phyloP scores from a whole-genome alignment of 352 stramenopile species.

The Globisporangium nagaii region DNA sequence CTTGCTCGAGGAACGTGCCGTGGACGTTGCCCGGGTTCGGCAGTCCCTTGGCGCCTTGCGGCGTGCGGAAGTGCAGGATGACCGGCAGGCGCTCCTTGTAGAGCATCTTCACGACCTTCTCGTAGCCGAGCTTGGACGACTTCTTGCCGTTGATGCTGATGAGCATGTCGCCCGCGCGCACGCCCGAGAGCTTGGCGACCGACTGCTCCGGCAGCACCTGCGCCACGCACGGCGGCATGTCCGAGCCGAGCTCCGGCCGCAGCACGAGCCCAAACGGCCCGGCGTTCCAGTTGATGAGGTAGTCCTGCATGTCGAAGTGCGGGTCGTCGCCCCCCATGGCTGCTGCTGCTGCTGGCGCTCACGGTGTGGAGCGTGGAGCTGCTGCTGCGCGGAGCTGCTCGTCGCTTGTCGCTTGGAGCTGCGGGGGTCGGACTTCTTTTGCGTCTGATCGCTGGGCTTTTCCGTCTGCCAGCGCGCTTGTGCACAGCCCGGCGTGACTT shows the following conservation, averaged over 20 bases:
- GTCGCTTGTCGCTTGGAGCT: too few species aligned
- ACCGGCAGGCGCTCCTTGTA: slow-evolving; percentile 73
- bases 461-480: too few species aligned
- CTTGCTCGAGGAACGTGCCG: slow-evolving; percentile 4
- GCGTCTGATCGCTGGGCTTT: too few species aligned
- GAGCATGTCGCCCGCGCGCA: slow-evolving; percentile 61
- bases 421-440: too few species aligned
- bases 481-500: too few species aligned
- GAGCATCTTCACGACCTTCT: slow-evolving; percentile 72
- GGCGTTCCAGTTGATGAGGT: slow-evolving; percentile 84
- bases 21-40: slow-evolving; percentile 11
- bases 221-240: slow-evolving; percentile 75
- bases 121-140: slow-evolving; percentile 63
- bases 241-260: slow-evolving; percentile 54
- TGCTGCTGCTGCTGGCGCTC: too few species aligned
- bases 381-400: too few species aligned
- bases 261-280: slow-evolving; percentile 72
- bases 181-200: slow-evolving; percentile 64
- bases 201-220: slow-evolving; percentile 69
- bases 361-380: too few species aligned
- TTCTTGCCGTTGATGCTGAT: slow-evolving; percentile 80
- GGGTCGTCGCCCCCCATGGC: slow-evolving; percentile 9
- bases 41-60: slow-evolving; percentile 14
- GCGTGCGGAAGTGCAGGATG: slow-evolving; percentile 72
- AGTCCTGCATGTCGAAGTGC: slow-evolving; percentile 51